Evolutionary conservation across 371 early-diverging fungal genomes (phyloP).

Genomic region (Entomophthora muscae): DNA sequence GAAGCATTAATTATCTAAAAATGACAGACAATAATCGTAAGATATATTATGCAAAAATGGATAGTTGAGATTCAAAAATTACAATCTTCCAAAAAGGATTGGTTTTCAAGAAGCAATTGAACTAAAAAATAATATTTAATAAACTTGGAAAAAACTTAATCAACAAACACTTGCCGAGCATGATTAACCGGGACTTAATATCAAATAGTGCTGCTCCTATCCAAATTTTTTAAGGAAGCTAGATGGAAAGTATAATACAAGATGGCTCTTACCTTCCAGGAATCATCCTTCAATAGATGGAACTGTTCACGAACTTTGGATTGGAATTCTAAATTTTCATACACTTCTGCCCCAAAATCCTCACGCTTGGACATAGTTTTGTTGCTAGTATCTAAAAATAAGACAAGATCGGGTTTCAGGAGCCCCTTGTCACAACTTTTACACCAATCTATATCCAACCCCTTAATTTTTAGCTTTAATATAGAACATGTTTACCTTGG

Average conservation of each 20-base stretch:
- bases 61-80: too few species aligned
- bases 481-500: slow-evolving; percentile 34
- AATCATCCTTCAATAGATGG: slow-evolving; percentile 25
- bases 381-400: slow-evolving; percentile 80
- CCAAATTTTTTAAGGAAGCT: not conserved
- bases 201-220: too few species aligned
- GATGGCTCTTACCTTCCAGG: slow-evolving; percentile 46
- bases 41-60: too few species aligned
- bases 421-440: slow-evolving; percentile 74
- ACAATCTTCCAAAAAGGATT: not conserved
- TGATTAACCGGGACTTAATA: too few species aligned
- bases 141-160: too few species aligned
- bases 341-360: slow-evolving; percentile 91
- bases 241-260: not conserved
- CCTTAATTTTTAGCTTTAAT: slow-evolving; percentile 19
- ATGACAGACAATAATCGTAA: not conserved
- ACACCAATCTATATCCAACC: slow-evolving; percentile 79
- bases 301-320: slow-evolving; percentile 47
- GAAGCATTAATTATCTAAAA: not conserved
- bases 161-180: too few species aligned
- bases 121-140: not conserved
- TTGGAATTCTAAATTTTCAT: slow-evolving; percentile 84
- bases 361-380: slow-evolving; percentile 54
- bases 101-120: not conserved
- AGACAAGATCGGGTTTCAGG: slow-evolving; percentile 65